Percentiles rank a stretch among this genome's conserved stretches.
These are phyloP conservation scores for Trypanosoma theileri DNA, from an alignment of 208 protist genomes.

Conservation along the genomic window DNA sequence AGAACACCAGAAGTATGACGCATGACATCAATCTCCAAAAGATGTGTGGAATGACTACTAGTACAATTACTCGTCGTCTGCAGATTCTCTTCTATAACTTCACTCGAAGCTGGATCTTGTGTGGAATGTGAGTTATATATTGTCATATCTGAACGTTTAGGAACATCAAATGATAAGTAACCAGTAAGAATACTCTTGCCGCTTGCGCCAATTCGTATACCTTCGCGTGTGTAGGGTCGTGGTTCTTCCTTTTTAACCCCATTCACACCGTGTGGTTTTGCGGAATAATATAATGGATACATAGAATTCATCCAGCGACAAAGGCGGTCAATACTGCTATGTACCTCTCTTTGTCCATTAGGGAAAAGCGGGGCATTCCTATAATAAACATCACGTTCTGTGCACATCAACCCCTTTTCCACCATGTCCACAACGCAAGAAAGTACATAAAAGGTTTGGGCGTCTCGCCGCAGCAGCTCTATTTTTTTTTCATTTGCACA, in stretches of 20 bases:
- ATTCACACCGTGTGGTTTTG: not conserved
- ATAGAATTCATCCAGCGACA: slow-evolving; percentile 26
- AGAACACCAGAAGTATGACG: slow-evolving; percentile 22
- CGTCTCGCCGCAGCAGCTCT: slow-evolving; percentile 7
- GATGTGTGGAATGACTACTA: not conserved
- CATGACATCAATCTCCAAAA: slow-evolving; percentile 13
- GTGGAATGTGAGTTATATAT: not conserved
- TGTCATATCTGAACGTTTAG: not conserved
- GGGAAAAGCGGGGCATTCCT: slow-evolving; percentile 56
- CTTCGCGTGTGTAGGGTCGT: slow-evolving; percentile 25
- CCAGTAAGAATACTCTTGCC: slow-evolving; percentile 28
- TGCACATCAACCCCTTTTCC: slow-evolving; percentile 37
- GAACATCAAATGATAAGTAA: slow-evolving; percentile 22
- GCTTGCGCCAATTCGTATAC: slow-evolving; percentile 24
- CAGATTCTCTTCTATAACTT: no score
- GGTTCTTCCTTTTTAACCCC: no score
- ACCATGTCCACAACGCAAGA: slow-evolving; percentile 24
- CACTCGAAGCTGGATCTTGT: not conserved
- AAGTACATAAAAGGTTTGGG: slow-evolving; percentile 25
- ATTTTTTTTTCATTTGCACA: not conserved
- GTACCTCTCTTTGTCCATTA: slow-evolving; percentile 28
- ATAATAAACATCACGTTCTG: slow-evolving; percentile 83
- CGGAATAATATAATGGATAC: not conserved
- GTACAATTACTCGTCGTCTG: not conserved
- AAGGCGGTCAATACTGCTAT: slow-evolving; percentile 21